A percentile compares a stretch with the other conserved stretches of the same genome.
phyloP scores from a whole-genome alignment of 1,284 basidiomycete genomes.

The Ustilago trichophora region DNA sequence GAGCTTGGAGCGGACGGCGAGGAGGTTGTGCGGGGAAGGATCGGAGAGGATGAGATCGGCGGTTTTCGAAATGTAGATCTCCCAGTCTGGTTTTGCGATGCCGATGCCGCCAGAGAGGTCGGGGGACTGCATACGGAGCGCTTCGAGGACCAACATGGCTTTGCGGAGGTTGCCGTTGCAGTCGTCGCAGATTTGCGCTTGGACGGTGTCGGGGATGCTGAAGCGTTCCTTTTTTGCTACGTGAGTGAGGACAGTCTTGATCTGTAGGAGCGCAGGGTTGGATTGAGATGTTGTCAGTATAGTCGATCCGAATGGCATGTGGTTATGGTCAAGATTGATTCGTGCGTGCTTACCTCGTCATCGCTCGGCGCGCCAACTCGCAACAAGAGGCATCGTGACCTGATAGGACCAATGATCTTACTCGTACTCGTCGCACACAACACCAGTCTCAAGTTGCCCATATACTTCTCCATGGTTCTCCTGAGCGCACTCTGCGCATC shows the following conservation, averaged over 20 bases:
- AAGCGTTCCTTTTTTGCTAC: conserved; percentile 87
- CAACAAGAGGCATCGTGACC: conserved; percentile 90
- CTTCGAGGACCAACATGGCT: conserved; percentile 92
- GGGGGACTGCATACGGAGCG: conserved; percentile 79
- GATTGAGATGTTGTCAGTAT: not conserved
- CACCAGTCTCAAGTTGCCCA: conserved; percentile 95
- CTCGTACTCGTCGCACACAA: conserved; percentile 97
- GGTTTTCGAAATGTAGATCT: conserved; percentile 92
- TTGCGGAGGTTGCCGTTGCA: conserved; percentile 91
- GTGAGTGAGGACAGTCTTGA: conserved; percentile 77
- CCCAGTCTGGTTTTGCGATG: conserved; percentile 95
- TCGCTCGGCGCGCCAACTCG: conserved; percentile 87
- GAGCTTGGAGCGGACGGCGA: conserved; percentile 89
- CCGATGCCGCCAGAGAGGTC: conserved; percentile 73
- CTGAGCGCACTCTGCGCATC: conserved; percentile 97
- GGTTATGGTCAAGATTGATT: no score
- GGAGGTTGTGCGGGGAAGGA: conserved; percentile 87
- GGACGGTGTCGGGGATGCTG: conserved; percentile 78
- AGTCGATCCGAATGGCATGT: no score
- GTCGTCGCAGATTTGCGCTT: conserved; percentile 79
- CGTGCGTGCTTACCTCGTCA: conserved; percentile 70
- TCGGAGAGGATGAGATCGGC: conserved; percentile 93
- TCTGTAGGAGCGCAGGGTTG: conserved; percentile 70
- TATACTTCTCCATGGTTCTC: conserved; percentile 98
- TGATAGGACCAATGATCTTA: conserved; percentile 95